Conservation (phyloP, 2,329 filamentous ascomycete genomes). For the Verticillium albo-atrum region DNA sequence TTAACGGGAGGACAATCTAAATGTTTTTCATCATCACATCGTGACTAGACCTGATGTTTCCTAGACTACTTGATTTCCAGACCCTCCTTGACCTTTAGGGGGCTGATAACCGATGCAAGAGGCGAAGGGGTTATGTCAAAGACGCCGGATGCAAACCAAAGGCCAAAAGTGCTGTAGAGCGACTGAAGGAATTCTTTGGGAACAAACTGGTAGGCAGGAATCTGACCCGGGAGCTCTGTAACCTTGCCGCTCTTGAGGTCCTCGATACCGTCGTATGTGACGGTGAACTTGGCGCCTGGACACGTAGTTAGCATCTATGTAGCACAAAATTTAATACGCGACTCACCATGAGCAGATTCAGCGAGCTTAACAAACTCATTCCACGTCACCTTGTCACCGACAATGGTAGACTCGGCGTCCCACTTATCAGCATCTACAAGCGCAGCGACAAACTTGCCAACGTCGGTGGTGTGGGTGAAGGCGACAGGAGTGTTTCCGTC, state of each 20-base stretch:
- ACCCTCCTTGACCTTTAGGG: constrained; percentile 17
- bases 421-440: constrained; percentile 36
- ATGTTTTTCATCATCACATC: no score
- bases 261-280: constrained; percentile 26
- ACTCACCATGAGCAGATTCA: constrained; percentile 29
- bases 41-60: no score
- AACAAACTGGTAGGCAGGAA: constrained; percentile 17
- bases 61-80: constrained; percentile 8
- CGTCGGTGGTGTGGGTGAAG: constrained; percentile 44
- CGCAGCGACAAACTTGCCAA: constrained; percentile 39
- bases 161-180: constrained; percentile 15
- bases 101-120: constrained; percentile 20
- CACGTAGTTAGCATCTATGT: not conserved
- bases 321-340: constrained; percentile 3
- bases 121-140: constrained; percentile 12
- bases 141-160: constrained; percentile 13
- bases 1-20: no score
- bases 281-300: constrained; percentile 25
- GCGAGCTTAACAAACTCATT: constrained; percentile 36
- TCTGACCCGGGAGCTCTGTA: constrained; percentile 25
- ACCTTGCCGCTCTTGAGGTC: constrained; percentile 25
- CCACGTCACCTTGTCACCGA: constrained; percentile 36
- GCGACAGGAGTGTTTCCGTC: constrained; percentile 35
- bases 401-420: constrained; percentile 28
- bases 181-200: constrained; percentile 17